Base-by-base conservation (phyloP, 2,329 filamentous ascomycete genomes). In the Fusarium sp. region DNA sequence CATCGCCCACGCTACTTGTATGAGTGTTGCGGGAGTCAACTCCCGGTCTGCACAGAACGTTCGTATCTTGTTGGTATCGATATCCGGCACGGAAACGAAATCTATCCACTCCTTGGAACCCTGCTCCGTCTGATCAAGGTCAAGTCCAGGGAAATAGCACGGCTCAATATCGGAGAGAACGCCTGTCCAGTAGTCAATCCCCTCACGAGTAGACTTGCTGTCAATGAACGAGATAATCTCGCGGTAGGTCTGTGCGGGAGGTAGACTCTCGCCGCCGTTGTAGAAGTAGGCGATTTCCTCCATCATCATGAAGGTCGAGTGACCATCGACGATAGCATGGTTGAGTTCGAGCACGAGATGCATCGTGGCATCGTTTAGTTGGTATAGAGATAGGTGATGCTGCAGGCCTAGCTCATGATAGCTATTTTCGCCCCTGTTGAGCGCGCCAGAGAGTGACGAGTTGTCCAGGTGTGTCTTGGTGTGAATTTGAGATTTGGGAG, bases 1-100 rank as follows among this genome's bases (percentile, higher is more conserved):
- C 20, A 87, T 76, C 2, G 81, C 82, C 86, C 86, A 88, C 0
- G 79, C 79, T 27, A 84, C 77, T 52, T 86, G 84, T 0, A 88
- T 76, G 4, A 87, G 68, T 33, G 80, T 84, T 1, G 85, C 82
- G 0, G 83, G 62, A 0, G 85, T 88, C 13, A 83, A 76, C 7
- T 77, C 79, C 5, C 78, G 71, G 40, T 72, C 72, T 51, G 75
- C 76, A 59, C 81, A 82, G 64, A 81, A 82, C 1, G 67, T 42
- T 11, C 74, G 69, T 10, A 78, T 58, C 2, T 66, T 9, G 11
- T 53, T 31, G 3, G 69, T 51, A 31, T 64, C 35, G 2, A 58
- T 41, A 6, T 33, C 18, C 11, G 72, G 54, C 1, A 62, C 64
- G 4, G 67, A 40, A 17, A 69, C 62, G 25, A 35, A 36, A 13